Evolutionary conservation across 2,329 filamentous ascomycete genomes (phyloP).

Genomic region (Penicillium polonicum): DNA sequence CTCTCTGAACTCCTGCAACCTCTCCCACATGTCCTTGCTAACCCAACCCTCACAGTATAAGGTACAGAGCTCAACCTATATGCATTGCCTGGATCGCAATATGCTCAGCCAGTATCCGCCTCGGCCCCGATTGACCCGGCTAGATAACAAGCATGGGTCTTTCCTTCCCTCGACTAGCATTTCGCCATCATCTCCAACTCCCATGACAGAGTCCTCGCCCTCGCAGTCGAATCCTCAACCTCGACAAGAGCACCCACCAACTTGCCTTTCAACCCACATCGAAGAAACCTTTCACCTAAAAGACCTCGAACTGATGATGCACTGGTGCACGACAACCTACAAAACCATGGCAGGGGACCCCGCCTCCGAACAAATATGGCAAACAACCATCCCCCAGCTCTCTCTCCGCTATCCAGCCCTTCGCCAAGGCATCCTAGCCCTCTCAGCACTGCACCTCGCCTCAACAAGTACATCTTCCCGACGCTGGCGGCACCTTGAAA

Average conservation of each 20-base stretch:
- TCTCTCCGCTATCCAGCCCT: slow-evolving; percentile 32
- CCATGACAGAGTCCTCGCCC: not conserved
- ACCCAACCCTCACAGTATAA: slow-evolving; percentile 1
- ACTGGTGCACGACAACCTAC: slow-evolving; percentile 38
- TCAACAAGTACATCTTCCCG: slow-evolving; percentile 14
- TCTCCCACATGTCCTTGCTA: not conserved
- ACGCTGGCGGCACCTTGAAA: slow-evolving; percentile 25
- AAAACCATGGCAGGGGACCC: slow-evolving; percentile 30
- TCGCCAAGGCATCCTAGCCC: slow-evolving; percentile 37
- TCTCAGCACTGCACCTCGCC: slow-evolving; percentile 37
- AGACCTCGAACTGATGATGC: slow-evolving; percentile 37
- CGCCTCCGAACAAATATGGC: slow-evolving; percentile 31
- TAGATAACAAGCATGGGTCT: slow-evolving; percentile 15
- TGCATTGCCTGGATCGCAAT: slow-evolving; percentile 15
- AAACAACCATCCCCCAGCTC: slow-evolving; percentile 32
- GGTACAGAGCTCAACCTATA: not conserved
- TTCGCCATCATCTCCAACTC: not conserved
- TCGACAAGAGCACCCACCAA: not conserved
- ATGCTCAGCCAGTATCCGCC: slow-evolving; percentile 13
- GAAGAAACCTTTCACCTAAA: slow-evolving; percentile 23
- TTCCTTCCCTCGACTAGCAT: slow-evolving; percentile 3
- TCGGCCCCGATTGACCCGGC: slow-evolving; percentile 17
- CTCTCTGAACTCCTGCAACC: not conserved
- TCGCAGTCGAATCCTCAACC: not conserved
- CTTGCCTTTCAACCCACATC: not conserved